These are phyloP conservation scores for Gymnopus androsaceus DNA, from an alignment of 1,284 basidiomycete genomes.

Conservation along the genomic window DNA sequence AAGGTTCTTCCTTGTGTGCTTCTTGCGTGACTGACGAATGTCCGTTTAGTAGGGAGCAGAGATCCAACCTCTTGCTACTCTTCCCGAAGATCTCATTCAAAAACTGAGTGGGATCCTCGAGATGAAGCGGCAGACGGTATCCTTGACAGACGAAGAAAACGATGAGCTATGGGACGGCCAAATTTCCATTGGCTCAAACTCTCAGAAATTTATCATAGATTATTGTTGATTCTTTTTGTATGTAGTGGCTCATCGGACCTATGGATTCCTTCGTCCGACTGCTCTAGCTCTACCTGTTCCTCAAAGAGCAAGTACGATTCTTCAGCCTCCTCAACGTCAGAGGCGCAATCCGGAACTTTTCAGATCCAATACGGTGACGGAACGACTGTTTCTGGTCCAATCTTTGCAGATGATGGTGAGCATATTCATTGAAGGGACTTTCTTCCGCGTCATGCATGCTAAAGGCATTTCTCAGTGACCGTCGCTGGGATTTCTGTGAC, in stretches of 20 bases:
- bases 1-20: not conserved
- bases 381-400: constrained; percentile 49
- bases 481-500: constrained; percentile 32
- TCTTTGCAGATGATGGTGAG: constrained; percentile 47
- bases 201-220: constrained; percentile 28
- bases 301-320: constrained; percentile 33
- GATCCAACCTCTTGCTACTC: constrained; percentile 17
- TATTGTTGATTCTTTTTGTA: constrained; percentile 22
- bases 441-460: not conserved
- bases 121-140: constrained; percentile 23
- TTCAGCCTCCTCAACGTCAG: constrained; percentile 36
- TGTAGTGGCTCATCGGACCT: constrained; percentile 27
- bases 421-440: not conserved
- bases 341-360: constrained; percentile 37
- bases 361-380: constrained; percentile 56
- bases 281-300: constrained; percentile 31
- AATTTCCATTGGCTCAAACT: constrained; percentile 35
- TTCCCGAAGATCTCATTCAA: constrained; percentile 13
- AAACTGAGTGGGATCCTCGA: not conserved
- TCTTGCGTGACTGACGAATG: not conserved
- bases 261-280: constrained; percentile 27
- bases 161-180: constrained; percentile 29
- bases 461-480: constrained; percentile 27
- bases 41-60: constrained; percentile 18
- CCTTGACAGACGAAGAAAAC: constrained; percentile 24